Evolutionary conservation across 2,329 filamentous ascomycete species (phyloP).

Genomic region (Fusarium anthophilum): DNA sequence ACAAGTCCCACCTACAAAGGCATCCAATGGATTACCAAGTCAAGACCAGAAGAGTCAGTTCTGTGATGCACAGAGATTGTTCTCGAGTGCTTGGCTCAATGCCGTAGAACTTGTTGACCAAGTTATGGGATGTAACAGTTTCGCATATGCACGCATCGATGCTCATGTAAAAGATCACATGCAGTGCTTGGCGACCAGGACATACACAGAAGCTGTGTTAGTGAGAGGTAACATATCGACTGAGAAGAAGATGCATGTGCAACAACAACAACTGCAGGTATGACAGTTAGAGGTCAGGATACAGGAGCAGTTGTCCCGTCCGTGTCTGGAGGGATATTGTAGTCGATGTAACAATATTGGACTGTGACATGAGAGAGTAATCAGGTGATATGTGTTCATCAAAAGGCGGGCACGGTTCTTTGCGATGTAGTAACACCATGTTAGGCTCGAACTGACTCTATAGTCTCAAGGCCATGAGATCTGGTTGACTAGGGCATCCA

Average conservation of each 20-base stretch:
- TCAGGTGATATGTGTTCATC: not conserved
- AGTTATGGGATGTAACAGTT: not conserved
- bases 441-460: not conserved
- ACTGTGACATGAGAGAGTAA: not conserved
- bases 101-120: not conserved
- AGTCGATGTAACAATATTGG: not conserved
- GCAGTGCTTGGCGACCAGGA: not conserved
- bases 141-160: not conserved
- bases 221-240: not conserved
- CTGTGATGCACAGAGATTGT: not conserved
- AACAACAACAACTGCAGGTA: not conserved
- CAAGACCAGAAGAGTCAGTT: not conserved
- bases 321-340: not conserved
- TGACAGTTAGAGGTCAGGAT: not conserved
- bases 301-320: not conserved
- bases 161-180: constrained; percentile 1
- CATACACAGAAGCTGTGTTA: constrained; percentile 1
- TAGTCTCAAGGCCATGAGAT: not conserved
- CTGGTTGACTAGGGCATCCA: constrained; percentile 9
- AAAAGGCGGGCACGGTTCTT: not conserved
- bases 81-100: not conserved
- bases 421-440: not conserved
- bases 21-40: not conserved
- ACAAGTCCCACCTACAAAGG: not conserved
- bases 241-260: not conserved